Base-by-base conservation (phyloP, 352 stramenopile species). In the Pythium oligandrum region DNA sequence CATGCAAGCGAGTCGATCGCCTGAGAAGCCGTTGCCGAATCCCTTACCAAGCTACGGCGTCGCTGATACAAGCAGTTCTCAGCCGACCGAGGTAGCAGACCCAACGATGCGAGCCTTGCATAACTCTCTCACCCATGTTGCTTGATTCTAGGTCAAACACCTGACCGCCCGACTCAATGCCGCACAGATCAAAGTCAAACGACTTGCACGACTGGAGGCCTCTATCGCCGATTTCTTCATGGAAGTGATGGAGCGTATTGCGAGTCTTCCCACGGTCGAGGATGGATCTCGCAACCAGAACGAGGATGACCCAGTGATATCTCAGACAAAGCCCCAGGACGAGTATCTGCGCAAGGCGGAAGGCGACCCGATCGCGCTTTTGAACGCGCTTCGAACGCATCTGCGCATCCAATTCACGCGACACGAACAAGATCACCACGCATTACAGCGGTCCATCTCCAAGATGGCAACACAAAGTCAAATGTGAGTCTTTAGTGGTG, bases 201-300 rank as follows among this genome's bases (percentile, higher is more conserved):
- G 68, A 5, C 71, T 91, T 1, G 53, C 75, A 7, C 76, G 78
- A 0, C 72, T 91, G 4, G 81, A 89, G 46, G 68, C 73, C 0
- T 71, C 76, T 30, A 72, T 91, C 40, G 75, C 79, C 6, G 81
- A 91, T 60, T 76, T 89, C 33, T 83, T 87, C 57, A 75, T 84
- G 51, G 81, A 91, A 49, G 59, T 91, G 11, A 78, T 87, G 65
- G 70, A 83, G 40, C 70, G 72, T 11, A 76, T 53, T 2, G 49
- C 48, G 32, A 49, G 36, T 11, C 39, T 53, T 17, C 40, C 57
- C 17, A 57, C 49, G 1, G 17, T 6, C 17, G 38, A 61, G 7
- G 38, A 42, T 42, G 12, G n/a, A 30, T 11, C 4, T 39, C 38
- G 7, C 4, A 11, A 31, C 6, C 31, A 30, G 7, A n/a, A 38